Base-by-base conservation (phyloP, 2,329 filamentous ascomycete species). In the Ophiostoma tasmaniense region DNA sequence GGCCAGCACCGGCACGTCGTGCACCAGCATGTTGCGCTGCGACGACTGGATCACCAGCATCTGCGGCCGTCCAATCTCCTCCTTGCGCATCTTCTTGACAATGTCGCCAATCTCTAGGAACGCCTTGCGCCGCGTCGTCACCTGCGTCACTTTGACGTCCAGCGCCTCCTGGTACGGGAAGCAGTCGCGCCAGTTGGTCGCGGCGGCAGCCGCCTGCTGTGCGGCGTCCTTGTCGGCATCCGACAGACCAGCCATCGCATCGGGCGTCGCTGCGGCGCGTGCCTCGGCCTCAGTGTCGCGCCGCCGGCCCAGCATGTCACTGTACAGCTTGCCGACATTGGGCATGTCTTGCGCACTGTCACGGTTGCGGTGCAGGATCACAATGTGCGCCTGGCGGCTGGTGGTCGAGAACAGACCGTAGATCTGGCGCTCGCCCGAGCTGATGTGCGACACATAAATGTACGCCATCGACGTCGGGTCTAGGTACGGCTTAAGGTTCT, bases 1-100 rank as follows among this genome's bases (percentile, higher is more conserved):
- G 68, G 88, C 90, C 25, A 98, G 81, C 1, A 90, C 85, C 0
- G 94, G 90, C 35, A 99, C 87, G 72, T 97, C 93, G 72, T 97
- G 92, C 14, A 93, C 83, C 1, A 99, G 83, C 69, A 92, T 85
- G 66, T 89, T 89, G 70, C 89, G 88, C 74, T 95, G 93, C 5
- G 92, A 92, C 0, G 95, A 97, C 77, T 98, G 95, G 64, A 99
- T 85, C 1, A 97, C 91, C 73, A 97, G 83, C 80, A 98, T 87
- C 66, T 91, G 85, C 1, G 95, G 92, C 39, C 87, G 87, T 35
- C 81, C 86, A 17, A 83, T 82, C 76, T 97, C 93, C 61, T 97
- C 93, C 75, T 89, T 93, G 75, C 88, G 90, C 82, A 97, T 89
- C 80, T 92, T 96, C 82, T 95, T 97, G 76, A 98, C 84, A 30